Base-by-base conservation (phyloP, 2,329 filamentous ascomycete genomes). In the Venturia pyrina region DNA sequence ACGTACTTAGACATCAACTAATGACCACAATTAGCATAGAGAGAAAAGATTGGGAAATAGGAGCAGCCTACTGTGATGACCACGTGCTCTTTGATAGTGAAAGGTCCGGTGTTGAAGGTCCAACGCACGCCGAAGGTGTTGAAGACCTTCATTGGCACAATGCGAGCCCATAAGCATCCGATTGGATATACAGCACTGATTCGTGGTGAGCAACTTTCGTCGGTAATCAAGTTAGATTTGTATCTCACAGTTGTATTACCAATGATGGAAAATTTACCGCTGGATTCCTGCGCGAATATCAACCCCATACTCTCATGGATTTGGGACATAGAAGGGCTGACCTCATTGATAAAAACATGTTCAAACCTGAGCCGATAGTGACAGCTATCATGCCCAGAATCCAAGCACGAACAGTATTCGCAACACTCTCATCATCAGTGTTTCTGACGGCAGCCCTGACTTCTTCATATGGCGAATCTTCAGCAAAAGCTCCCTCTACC, bases 21-120 rank as follows among this genome's bases (percentile, higher is more conserved):
- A 34, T 32, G 53, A 10, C 19, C 53, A 59, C 5, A 10, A n/a
- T 59, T n/a, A 59, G 32, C 19, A 13, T 40, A 28, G 48, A 5
- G 10, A 11, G 32, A 8, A 13, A 37, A 34, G 34, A 8, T 32
- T 11, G 28, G 28, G 7, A 59, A 10, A 59, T 59, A 59, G 13
- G 7, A 5, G 32, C n/a, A 4, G 32, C 53, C 82, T 64, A 80
- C 74, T 17, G 78, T 77, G 11, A 89, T 87, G 67, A 89, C 82
- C 50, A 85, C 77, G 72, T 89, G 87, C 72, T 89, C 87, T 73
- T 89, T 89, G 73, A 88, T 81, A 70, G 88, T 89, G 75, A 89
- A 89, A 0, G 86, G 86, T 0, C 86, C 86, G 0, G 87, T 85
- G 66, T 89, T 89, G 21, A 89, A 75, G 28, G 79, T 81, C 80